A percentile compares a stretch with the other conserved stretches of the same genome.
These are phyloP conservation scores for Fusarium sororula DNA, from an alignment of 2,329 filamentous ascomycete genomes.

Conservation along the genomic window DNA sequence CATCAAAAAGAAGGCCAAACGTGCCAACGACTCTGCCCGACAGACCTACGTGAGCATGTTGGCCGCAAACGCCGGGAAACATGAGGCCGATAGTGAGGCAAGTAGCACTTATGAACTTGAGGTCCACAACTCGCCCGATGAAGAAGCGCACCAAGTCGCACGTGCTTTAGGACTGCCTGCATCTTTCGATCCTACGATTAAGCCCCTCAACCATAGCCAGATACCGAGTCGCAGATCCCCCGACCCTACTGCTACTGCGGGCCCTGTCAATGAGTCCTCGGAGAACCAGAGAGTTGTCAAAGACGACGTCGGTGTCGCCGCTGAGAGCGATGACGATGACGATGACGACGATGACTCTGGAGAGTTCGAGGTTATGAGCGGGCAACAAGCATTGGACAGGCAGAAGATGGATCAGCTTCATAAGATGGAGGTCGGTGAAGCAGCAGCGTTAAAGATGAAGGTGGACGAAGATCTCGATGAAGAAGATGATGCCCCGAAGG, in stretches of 20 bases:
- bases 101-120: constrained; percentile 65
- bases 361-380: constrained; percentile 58
- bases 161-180: constrained; percentile 70
- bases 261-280: constrained; percentile 15
- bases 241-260: constrained; percentile 25
- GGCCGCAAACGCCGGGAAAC: constrained; percentile 66
- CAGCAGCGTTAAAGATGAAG: constrained; percentile 57
- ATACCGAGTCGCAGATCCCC: constrained; percentile 17
- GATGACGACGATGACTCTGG: constrained; percentile 52
- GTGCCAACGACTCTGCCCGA: constrained; percentile 77
- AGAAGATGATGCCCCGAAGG: constrained; percentile 46
- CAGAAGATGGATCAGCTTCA: constrained; percentile 62
- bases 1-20: constrained; percentile 88
- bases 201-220: constrained; percentile 56
- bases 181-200: constrained; percentile 70
- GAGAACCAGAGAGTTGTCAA: constrained; percentile 37
- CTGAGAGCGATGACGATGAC: constrained; percentile 49
- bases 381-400: constrained; percentile 55
- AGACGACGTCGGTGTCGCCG: constrained; percentile 46
- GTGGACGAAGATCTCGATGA: constrained; percentile 53
- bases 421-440: constrained; percentile 68
- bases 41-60: constrained; percentile 83
- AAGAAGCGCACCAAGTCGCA: constrained; percentile 72
- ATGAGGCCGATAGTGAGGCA: constrained; percentile 66
- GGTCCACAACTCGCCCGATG: constrained; percentile 63